phyloP scores from a whole-genome alignment of 2,329 filamentous ascomycete genomes.

The Ceratocystis eucalypticola region DNA sequence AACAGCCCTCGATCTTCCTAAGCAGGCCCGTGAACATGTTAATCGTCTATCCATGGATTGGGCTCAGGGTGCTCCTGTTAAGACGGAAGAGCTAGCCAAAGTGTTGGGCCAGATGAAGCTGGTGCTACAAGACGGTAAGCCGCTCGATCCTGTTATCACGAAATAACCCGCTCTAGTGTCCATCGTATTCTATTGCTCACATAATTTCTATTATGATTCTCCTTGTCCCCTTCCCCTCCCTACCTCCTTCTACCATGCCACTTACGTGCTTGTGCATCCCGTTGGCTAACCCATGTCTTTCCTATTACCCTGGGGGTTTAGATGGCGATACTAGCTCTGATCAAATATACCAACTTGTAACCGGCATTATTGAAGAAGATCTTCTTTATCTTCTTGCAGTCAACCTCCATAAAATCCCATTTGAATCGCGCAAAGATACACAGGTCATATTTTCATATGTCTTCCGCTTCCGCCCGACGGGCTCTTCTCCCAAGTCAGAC shows the following conservation, averaged over 20 bases:
- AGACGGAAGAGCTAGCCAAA: conserved; percentile 80
- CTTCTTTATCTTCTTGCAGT: conserved; percentile 72
- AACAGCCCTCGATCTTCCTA: conserved; percentile 40
- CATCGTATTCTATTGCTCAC: not conserved
- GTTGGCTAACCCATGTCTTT: conserved; percentile 16
- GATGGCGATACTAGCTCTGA: conserved; percentile 79
- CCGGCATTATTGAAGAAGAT: conserved; percentile 75
- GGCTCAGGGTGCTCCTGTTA: conserved; percentile 17
- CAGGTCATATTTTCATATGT: conserved; percentile 94
- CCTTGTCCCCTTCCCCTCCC: not conserved
- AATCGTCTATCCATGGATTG: conserved; percentile 22
- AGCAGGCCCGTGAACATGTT: conserved; percentile 31
- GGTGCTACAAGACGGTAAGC: conserved; percentile 74
- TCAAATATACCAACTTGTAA: conserved; percentile 74
- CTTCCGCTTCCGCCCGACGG: conserved; percentile 71
- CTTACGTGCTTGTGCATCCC: not conserved
- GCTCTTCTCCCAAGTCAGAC: conserved; percentile 53
- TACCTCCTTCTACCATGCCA: not conserved
- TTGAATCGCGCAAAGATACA: conserved; percentile 90
- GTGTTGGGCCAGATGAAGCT: conserved; percentile 84
- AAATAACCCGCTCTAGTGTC: no score
- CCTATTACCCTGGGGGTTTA: conserved; percentile 26
- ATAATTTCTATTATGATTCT: not conserved
- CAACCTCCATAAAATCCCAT: conserved; percentile 73
- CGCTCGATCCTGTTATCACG: not conserved